Evolutionary conservation across 2,329 filamentous ascomycete genomes (phyloP).

Genomic region (Neofusicoccum sp.): DNA sequence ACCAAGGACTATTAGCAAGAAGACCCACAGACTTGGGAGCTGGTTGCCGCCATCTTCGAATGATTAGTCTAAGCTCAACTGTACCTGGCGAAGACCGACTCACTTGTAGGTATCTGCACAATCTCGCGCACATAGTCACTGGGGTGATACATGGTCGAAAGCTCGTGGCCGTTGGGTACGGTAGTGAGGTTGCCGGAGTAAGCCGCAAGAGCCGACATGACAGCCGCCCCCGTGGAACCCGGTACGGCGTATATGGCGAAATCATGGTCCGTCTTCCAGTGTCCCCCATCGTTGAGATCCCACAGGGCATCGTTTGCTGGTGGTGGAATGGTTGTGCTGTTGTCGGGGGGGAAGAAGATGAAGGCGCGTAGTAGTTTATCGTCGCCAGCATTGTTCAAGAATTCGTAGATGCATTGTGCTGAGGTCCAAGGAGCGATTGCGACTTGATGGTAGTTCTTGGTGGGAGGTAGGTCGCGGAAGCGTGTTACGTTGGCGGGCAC

Average conservation of each 20-base stretch:
- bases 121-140: slow-evolving; percentile 49
- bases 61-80: slow-evolving; percentile 12
- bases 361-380: slow-evolving; percentile 59
- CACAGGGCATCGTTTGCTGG: slow-evolving; percentile 69
- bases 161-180: slow-evolving; percentile 42
- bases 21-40: slow-evolving; percentile 80
- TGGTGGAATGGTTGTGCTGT: slow-evolving; percentile 53
- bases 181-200: slow-evolving; percentile 76
- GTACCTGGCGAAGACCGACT: neutral
- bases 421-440: slow-evolving; percentile 87
- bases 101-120: slow-evolving; percentile 52
- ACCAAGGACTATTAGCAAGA: slow-evolving; percentile 69
- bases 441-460: slow-evolving; percentile 70
- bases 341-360: slow-evolving; percentile 53
- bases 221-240: slow-evolving; percentile 63
- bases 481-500: slow-evolving; percentile 77
- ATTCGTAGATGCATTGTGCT: slow-evolving; percentile 70
- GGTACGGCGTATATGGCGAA: slow-evolving; percentile 86
- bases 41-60: slow-evolving; percentile 52
- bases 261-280: slow-evolving; percentile 71
- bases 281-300: slow-evolving; percentile 68
- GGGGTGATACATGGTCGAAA: slow-evolving; percentile 42
- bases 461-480: slow-evolving; percentile 64
- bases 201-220: slow-evolving; percentile 71
- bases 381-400: slow-evolving; percentile 66